Evolutionary conservation across 441 rosid genomes (phyloP).

Genomic region (Bocquillonia castaneifolia): DNA sequence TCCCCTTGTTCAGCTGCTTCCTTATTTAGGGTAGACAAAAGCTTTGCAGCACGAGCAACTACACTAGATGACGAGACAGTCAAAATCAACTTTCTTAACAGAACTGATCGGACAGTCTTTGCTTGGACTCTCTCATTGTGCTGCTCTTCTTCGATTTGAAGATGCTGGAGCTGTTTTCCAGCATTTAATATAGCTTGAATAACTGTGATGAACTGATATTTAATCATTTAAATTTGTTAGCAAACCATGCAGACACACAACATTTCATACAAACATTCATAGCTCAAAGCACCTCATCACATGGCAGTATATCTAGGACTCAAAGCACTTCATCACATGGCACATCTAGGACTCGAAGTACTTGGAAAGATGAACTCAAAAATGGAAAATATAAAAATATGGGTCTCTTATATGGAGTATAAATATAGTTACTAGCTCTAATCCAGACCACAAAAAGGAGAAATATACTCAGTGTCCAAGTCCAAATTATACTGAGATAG

Average conservation of each 20-base stretch:
- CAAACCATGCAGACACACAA: conserved; percentile 13
- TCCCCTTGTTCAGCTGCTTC: conserved; percentile 78
- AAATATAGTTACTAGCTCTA: neutral
- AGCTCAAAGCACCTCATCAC: too few species aligned
- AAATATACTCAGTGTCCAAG: neutral
- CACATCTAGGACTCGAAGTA: neutral
- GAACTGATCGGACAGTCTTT: conserved; percentile 39
- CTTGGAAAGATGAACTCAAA: neutral
- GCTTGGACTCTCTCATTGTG: conserved; percentile 28
- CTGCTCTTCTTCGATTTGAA: conserved; percentile 43
- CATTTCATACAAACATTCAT: conserved; percentile 8
- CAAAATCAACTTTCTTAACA: conserved; percentile 60
- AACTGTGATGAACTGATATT: conserved; percentile 76
- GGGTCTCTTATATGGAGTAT: neutral
- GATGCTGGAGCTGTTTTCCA: conserved; percentile 69
- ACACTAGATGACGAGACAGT: conserved; percentile 65
- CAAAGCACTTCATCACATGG: too few species aligned
- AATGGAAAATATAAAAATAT: neutral
- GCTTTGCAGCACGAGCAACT: conserved; percentile 56
- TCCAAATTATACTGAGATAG: too few species aligned
- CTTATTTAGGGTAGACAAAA: conserved; percentile 60
- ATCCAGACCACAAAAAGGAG: neutral
- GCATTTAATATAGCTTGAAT: conserved; percentile 67
- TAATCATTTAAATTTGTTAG: conserved; percentile 28
- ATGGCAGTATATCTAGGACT: neutral